These are phyloP conservation scores for Blumeriella jaapii DNA, from an alignment of 2,329 filamentous ascomycete species.

Conservation along the genomic window DNA sequence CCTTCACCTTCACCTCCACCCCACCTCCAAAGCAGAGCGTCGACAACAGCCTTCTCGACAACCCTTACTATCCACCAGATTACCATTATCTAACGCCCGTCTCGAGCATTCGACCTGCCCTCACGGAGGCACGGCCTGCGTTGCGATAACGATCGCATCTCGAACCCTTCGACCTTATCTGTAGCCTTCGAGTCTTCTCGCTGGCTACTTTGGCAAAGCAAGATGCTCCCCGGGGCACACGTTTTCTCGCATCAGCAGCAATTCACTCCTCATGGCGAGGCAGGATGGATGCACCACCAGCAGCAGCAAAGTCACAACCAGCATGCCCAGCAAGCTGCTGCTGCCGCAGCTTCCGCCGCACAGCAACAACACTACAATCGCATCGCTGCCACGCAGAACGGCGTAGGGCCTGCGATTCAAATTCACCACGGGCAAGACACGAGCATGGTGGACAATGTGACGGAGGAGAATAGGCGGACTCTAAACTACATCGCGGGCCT, in stretches of 20 bases:
- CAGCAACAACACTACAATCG: slow-evolving; percentile 56
- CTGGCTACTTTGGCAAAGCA: slow-evolving; percentile 16
- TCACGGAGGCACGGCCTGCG: neutral
- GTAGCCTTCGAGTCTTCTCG: slow-evolving; percentile 15
- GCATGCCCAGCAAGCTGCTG: slow-evolving; percentile 29
- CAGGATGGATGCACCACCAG: slow-evolving; percentile 53
- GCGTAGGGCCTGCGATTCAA: slow-evolving; percentile 27
- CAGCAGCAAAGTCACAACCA: slow-evolving; percentile 36
- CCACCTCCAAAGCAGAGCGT: neutral
- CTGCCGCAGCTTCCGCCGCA: slow-evolving; percentile 26
- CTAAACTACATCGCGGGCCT: slow-evolving; percentile 87
- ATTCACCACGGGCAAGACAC: slow-evolving; percentile 42
- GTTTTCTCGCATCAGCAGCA: slow-evolving; percentile 59
- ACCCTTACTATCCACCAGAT: slow-evolving; percentile 3
- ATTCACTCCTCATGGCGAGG: slow-evolving; percentile 45
- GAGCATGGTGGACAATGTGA: slow-evolving; percentile 54
- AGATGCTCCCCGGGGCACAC: slow-evolving; percentile 51
- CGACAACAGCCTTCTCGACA: slow-evolving; percentile 2
- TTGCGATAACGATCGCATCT: slow-evolving; percentile 2
- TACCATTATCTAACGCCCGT: slow-evolving; percentile 1
- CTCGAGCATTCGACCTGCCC: slow-evolving; percentile 1
- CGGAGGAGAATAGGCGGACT: slow-evolving; percentile 87
- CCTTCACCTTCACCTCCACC: too few species aligned
- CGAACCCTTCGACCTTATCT: slow-evolving; percentile 4
- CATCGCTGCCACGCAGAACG: slow-evolving; percentile 54